Conservation (phyloP, 2,329 filamentous ascomycete species). For the Pseudocercospora pini-densiflorae region DNA sequence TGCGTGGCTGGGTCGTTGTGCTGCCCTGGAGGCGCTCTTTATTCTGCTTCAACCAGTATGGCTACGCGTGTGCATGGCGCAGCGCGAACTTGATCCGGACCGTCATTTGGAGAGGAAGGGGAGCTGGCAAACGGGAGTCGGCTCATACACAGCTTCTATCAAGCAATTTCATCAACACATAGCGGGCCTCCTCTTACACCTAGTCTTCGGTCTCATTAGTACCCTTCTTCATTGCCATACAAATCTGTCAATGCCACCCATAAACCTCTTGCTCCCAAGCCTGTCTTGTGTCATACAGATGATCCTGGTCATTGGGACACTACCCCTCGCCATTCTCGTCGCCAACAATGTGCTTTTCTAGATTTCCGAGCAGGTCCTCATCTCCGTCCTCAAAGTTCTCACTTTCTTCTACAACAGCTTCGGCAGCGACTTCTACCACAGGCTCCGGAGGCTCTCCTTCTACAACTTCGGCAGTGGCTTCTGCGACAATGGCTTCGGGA, state of each 20-base stretch:
- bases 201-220: not conserved
- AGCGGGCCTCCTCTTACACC: not conserved
- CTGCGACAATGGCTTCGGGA: constrained; percentile 7
- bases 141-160: not conserved
- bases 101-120: not conserved
- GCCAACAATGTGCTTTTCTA: constrained; percentile 34
- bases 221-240: too few relatives aligned
- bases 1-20: too few relatives aligned
- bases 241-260: not conserved
- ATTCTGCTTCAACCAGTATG: too few relatives aligned
- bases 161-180: not conserved
- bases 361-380: constrained; percentile 37
- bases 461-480: constrained; percentile 7
- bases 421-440: constrained; percentile 9
- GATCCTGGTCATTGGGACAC: not conserved
- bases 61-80: not conserved
- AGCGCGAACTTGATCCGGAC: not conserved
- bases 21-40: too few relatives aligned
- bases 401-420: constrained; percentile 12
- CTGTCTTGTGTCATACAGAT: not conserved
- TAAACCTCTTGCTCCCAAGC: not conserved
- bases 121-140: not conserved
- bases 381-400: constrained; percentile 32
- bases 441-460: constrained; percentile 12
- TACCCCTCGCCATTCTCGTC: not conserved